phyloP scores from a whole-genome alignment of 495 filamentous ascomycete species.

The Penicillium ucsense region DNA sequence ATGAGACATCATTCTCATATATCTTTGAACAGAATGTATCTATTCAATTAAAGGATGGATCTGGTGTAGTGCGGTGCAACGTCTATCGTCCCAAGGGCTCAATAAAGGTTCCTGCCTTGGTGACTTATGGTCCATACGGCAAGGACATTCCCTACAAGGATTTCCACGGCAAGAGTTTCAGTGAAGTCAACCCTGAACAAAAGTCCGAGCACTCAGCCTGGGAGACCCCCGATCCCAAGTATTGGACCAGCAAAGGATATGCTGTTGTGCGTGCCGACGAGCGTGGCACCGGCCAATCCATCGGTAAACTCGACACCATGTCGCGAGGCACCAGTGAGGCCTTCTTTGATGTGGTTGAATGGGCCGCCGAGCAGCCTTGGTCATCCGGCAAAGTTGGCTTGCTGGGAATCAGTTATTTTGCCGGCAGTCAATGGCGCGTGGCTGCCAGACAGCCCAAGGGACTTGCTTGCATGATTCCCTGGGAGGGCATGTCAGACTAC shows the following conservation, averaged over 20 bases:
- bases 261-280: constrained; percentile 53
- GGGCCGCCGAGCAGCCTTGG: constrained; percentile 52
- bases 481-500: constrained; percentile 63
- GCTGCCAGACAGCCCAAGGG: constrained; percentile 51
- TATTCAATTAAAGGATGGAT: constrained; percentile 19
- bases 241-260: constrained; percentile 53
- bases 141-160: constrained; percentile 37
- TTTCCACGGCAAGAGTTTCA: constrained; percentile 34
- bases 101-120: constrained; percentile 24
- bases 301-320: constrained; percentile 52
- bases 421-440: constrained; percentile 54
- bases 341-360: constrained; percentile 56
- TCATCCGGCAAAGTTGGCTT: constrained; percentile 52
- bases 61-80: constrained; percentile 32
- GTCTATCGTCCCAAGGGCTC: constrained; percentile 29
- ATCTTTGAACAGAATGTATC: constrained; percentile 32
- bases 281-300: constrained; percentile 47
- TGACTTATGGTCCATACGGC: constrained; percentile 49
- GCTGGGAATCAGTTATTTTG: constrained; percentile 54
- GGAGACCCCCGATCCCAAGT: constrained; percentile 55
- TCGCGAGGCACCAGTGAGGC: constrained; percentile 45
- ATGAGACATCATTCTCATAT: constrained; percentile 24
- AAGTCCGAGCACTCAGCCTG: constrained; percentile 44
- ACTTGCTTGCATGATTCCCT: constrained; percentile 49
- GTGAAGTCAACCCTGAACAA: constrained; percentile 43